A percentile compares a stretch with the other conserved stretches of the same genome.
Evolutionary conservation across 768 basidiomycete species (phyloP).

Genomic region (Kwoniella sp.): DNA sequence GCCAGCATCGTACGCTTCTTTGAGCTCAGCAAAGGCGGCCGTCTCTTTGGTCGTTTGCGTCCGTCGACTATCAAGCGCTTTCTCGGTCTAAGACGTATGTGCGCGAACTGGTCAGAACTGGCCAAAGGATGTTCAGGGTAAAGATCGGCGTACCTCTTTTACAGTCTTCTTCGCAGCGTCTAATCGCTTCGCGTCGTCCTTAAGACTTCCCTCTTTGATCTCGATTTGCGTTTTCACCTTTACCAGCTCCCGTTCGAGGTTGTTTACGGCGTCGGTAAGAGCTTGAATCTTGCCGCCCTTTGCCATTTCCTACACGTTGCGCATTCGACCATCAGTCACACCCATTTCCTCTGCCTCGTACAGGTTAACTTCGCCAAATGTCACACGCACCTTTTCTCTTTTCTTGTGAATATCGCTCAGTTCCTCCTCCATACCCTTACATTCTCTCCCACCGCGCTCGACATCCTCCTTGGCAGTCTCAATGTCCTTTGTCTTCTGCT

Average conservation of each 20-base stretch:
- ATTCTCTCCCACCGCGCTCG: slow-evolving; percentile 60
- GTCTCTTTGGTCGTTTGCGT: slow-evolving; percentile 64
- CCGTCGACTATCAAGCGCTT: slow-evolving; percentile 65
- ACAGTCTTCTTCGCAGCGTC: slow-evolving; percentile 63
- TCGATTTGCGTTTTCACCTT: slow-evolving; percentile 84
- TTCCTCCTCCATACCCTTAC: slow-evolving; percentile 65
- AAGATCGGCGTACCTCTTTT: slow-evolving; percentile 61
- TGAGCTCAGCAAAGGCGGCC: slow-evolving; percentile 65
- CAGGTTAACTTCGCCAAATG: not conserved
- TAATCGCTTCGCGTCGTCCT: slow-evolving; percentile 73
- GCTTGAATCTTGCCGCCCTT: slow-evolving; percentile 91
- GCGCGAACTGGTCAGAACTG: slow-evolving; percentile 8
- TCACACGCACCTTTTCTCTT: slow-evolving; percentile 62
- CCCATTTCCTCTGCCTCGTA: too few relatives aligned
- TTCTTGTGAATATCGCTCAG: slow-evolving; percentile 68
- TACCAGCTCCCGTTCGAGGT: slow-evolving; percentile 74
- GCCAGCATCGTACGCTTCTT: slow-evolving; percentile 68
- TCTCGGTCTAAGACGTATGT: slow-evolving; percentile 60
- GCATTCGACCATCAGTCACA: too few relatives aligned
- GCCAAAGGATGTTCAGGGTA: not conserved
- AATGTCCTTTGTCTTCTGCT: slow-evolving; percentile 44
- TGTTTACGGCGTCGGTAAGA: slow-evolving; percentile 75
- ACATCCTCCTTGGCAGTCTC: slow-evolving; percentile 45
- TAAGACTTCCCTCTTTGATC: slow-evolving; percentile 71
- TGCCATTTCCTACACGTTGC: slow-evolving; percentile 68